phyloP scores from a whole-genome alignment of 176 grass and related monocot species.

The Aegilops speltoides region DNA sequence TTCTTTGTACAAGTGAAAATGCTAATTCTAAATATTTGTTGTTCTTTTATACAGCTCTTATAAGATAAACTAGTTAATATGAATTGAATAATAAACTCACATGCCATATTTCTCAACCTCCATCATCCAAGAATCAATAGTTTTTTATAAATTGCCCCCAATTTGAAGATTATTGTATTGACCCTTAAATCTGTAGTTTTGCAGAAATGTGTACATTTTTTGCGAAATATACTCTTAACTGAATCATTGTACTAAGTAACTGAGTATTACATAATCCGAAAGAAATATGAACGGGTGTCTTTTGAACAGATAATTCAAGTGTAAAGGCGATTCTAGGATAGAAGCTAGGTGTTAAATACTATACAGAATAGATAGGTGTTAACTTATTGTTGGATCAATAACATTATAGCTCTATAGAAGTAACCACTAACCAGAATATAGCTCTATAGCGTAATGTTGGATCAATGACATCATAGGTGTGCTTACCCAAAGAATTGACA shows the following conservation, averaged over 20 bases:
- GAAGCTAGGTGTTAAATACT: not conserved
- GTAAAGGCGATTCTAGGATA: not conserved
- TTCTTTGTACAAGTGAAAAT: not conserved
- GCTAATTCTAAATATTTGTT: not conserved
- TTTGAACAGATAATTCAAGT: constrained; percentile 25
- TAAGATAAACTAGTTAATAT: not conserved
- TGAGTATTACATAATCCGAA: not conserved
- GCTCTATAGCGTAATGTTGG: not conserved
- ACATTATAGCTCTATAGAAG: too few relatives aligned
- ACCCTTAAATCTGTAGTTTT: not conserved
- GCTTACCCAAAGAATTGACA: constrained; percentile 72
- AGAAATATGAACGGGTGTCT: not conserved
- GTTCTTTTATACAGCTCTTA: not conserved
- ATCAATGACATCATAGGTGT: not conserved
- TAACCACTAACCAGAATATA: constrained; percentile 15
- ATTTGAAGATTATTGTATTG: not conserved
- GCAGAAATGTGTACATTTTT: not conserved
- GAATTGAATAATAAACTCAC: not conserved
- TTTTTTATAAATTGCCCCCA: not conserved
- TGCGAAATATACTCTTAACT: not conserved
- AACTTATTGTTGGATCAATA: too few relatives aligned
- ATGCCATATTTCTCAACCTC: not conserved
- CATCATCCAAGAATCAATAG: constrained; percentile 10
- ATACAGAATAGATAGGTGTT: not conserved
- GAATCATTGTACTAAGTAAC: not conserved